These are phyloP conservation scores for Botryotinia convoluta DNA, from an alignment of 2,329 filamentous ascomycete species.

Conservation along the genomic window DNA sequence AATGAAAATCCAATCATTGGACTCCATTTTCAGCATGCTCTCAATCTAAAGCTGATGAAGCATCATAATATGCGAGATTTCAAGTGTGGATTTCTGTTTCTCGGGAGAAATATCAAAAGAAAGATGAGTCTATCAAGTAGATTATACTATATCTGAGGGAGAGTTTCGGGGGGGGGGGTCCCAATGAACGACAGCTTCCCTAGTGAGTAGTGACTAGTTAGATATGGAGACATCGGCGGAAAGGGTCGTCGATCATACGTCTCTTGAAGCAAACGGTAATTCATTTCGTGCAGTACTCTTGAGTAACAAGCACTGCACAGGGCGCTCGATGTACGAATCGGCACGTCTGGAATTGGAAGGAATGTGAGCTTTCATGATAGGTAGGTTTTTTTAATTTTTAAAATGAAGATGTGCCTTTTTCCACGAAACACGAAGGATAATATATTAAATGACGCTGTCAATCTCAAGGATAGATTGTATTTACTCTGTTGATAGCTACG, in stretches of 20 bases:
- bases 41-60: neutral
- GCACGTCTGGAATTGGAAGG: neutral
- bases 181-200: neutral
- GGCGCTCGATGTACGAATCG: conserved; percentile 3
- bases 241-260: conserved; percentile 17
- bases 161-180: neutral
- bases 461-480: neutral
- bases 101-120: neutral
- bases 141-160: conserved; percentile 4
- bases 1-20: conserved; percentile 10
- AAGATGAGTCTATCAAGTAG: neutral
- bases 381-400: no score
- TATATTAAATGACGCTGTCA: neutral
- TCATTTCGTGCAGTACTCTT: neutral
- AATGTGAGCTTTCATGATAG: neutral
- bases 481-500: neutral
- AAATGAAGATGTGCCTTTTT: conserved; percentile 1
- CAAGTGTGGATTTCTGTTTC: neutral
- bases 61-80: neutral
- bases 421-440: neutral
- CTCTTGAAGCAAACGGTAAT: neutral
- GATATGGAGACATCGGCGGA: conserved; percentile 5
- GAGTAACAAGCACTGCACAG: neutral
- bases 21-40: neutral
- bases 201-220: neutral